These are phyloP conservation scores for Coemansia sp. DNA, from an alignment of 192 early-diverging fungal species.

Conservation along the genomic window DNA sequence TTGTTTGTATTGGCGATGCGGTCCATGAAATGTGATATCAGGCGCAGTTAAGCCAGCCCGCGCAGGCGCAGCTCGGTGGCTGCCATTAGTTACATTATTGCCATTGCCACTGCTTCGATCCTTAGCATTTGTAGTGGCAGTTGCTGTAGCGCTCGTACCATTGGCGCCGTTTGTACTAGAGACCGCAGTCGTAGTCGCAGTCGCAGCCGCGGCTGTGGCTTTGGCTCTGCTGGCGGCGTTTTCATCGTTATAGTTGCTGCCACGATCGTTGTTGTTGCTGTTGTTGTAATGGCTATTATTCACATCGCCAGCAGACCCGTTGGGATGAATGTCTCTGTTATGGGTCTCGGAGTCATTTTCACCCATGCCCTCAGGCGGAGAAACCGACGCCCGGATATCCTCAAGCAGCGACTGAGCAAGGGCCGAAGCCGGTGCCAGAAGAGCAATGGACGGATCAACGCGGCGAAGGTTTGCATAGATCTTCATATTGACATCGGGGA, in stretches of 20 bases:
- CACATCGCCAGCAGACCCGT: not conserved
- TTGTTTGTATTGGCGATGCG: too few relatives aligned
- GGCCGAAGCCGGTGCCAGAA: slow-evolving; percentile 42
- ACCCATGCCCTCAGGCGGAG: not conserved
- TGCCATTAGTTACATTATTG: too few relatives aligned
- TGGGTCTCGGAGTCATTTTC: not conserved
- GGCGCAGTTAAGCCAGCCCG: too few relatives aligned
- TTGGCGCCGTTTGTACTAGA: not conserved
- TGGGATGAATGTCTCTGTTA: not conserved
- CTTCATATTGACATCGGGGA: slow-evolving; percentile 51
- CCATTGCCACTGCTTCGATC: not conserved
- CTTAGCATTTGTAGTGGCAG: not conserved
- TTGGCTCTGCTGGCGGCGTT: not conserved
- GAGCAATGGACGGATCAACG: slow-evolving; percentile 48
- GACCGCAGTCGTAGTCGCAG: not conserved
- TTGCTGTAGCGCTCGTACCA: not conserved
- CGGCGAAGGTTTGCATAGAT: slow-evolving; percentile 49
- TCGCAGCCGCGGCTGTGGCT: not conserved
- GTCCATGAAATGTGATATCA: too few relatives aligned
- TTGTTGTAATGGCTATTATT: not conserved
- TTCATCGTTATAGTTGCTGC: not conserved
- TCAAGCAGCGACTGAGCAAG: slow-evolving; percentile 48
- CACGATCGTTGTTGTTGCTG: not conserved
- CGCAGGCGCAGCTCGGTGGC: not conserved
- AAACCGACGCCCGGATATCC: slow-evolving; percentile 43